Evolutionary conservation across 305 asterid species (phyloP), one percentile per base, ranked within the genome.

Genomic region (Andrographis paniculata): DNA sequence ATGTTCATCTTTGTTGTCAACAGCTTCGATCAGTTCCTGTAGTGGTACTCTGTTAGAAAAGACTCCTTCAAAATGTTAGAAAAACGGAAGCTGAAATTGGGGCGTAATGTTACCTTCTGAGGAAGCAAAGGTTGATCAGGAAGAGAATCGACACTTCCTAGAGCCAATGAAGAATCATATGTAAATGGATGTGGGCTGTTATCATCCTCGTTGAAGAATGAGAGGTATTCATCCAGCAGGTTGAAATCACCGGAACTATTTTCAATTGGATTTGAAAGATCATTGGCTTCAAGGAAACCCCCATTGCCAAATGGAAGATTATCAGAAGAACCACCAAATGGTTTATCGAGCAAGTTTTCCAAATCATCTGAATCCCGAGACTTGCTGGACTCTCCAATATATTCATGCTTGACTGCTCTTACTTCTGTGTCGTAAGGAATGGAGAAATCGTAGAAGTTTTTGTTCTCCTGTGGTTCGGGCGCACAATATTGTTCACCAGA

Each of bases 351-450:
- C 54, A 74, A 64, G 84, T 47, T 78, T 62, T 77, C 77, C 60
- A 66, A 36, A 52, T 64, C 79, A 50, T 74, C 87, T 19, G 59
- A 43, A 58, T 64, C 44, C 35, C 16, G 56, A 13, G 71, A 56
- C 50, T 76, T 76, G 78, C 87, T 79, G 13, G 92, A 71, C 67
- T 92, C 95, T 59, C 80, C 89, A 50, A 66, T 76, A 67, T 62
- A 82, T 62, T 87, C 97, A 37, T 68, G 86, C 72, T 75, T 79
- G 48, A 77, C 85, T 14, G 74, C 63, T 42, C 62, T 69, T 35
- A 62, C 50, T 15, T 60, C 58, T 31, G 50, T 50, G 43, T 65
- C 70, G 59, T 33, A 53, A n/a, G 67, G 73, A 55, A 52, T 66
- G 23, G 65, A 74, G 20, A 69, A 18, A 42, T 56, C 69, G 56